A percentile compares a stretch with the other conserved stretches of the same genome.
These are phyloP conservation scores for Blakeslea trispora DNA, from an alignment of 371 early-diverging fungal genomes.

Conservation along the genomic window DNA sequence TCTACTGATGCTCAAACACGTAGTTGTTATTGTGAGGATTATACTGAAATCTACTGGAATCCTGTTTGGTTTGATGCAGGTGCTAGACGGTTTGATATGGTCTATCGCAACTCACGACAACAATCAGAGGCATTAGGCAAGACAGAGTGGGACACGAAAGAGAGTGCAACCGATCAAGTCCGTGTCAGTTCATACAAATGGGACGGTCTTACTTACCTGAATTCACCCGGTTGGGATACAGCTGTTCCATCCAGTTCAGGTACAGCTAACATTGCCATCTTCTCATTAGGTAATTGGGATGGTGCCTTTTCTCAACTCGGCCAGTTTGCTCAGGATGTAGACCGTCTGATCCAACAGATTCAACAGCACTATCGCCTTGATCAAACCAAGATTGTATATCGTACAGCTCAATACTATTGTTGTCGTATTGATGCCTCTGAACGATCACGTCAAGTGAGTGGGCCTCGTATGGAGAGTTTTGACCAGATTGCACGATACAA, in stretches of 20 bases:
- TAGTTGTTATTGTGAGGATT: slow-evolving; percentile 55
- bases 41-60: slow-evolving; percentile 40
- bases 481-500: slow-evolving; percentile 28
- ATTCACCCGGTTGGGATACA: slow-evolving; percentile 37
- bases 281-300: slow-evolving; percentile 60
- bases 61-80: slow-evolving; percentile 31
- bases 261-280: slow-evolving; percentile 26
- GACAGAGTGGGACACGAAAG: slow-evolving; percentile 23
- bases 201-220: slow-evolving; percentile 55
- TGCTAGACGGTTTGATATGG: slow-evolving; percentile 24
- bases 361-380: slow-evolving; percentile 27
- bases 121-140: slow-evolving; percentile 15
- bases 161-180: slow-evolving; percentile 1
- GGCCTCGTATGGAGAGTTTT: slow-evolving; percentile 42
- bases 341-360: slow-evolving; percentile 29
- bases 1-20: slow-evolving; percentile 21
- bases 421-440: slow-evolving; percentile 45
- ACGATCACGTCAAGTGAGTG: slow-evolving; percentile 41
- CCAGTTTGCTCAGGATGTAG: slow-evolving; percentile 33
- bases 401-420: slow-evolving; percentile 58
- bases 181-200: slow-evolving; percentile 42
- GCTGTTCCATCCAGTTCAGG: slow-evolving; percentile 22
- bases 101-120: slow-evolving; percentile 11
- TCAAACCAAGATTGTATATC: slow-evolving; percentile 42
- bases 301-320: slow-evolving; percentile 42